These are phyloP conservation scores for Chytriomyces sp. DNA, from an alignment of 192 early-diverging fungal genomes.

Conservation along the genomic window DNA sequence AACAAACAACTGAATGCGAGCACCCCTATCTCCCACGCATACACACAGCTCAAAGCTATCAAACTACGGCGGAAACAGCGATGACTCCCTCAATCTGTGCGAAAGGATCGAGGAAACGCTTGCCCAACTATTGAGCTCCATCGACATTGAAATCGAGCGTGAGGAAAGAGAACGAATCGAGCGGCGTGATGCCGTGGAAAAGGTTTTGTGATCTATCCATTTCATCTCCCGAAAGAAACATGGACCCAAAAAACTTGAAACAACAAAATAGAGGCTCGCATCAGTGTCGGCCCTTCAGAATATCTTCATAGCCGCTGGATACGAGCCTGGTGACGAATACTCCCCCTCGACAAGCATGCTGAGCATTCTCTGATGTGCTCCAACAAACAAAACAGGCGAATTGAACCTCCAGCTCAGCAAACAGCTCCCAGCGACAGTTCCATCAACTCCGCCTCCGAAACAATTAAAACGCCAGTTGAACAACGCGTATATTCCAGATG, in stretches of 20 bases:
- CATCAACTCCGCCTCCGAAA: not conserved
- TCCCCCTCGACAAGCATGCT: not conserved
- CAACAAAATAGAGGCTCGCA: not conserved
- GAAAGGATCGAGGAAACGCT: not conserved
- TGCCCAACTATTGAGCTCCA: not conserved
- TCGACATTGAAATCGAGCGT: not conserved
- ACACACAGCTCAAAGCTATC: not conserved
- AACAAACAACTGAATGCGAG: no score
- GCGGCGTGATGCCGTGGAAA: no score
- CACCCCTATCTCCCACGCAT: not conserved
- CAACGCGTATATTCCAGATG: not conserved
- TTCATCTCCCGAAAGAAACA: no score
- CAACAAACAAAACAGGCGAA: not conserved
- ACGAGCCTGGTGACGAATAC: not conserved
- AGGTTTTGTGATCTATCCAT: no score
- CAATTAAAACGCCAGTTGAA: constrained; percentile 8
- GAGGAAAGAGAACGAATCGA: not conserved
- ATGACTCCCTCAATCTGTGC: not conserved
- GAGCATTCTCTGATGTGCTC: not conserved
- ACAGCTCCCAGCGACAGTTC: not conserved
- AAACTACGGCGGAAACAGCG: not conserved
- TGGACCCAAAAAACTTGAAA: no score
- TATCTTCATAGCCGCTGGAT: not conserved
- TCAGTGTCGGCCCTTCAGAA: not conserved
- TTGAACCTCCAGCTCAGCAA: not conserved